Evolutionary conservation across 352 stramenopile species (phyloP).

Genomic region (Phytophthora brassicae): DNA sequence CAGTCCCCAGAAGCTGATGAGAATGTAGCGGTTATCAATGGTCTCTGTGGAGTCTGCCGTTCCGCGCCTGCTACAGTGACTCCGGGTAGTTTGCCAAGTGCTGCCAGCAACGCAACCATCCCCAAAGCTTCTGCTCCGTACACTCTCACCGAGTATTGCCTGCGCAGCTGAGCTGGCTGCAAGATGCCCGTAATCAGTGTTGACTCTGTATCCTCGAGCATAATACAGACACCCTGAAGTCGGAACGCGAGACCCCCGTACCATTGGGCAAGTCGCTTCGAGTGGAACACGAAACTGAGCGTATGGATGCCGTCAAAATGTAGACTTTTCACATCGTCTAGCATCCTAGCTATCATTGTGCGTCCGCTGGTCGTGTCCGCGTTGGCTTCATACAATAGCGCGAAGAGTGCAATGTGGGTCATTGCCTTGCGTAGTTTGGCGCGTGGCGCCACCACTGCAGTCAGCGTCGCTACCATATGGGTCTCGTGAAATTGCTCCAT

Average conservation of each 20-base stretch:
- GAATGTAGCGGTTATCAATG: neutral
- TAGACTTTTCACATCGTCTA: neutral
- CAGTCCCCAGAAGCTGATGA: neutral
- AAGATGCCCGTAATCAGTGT: neutral
- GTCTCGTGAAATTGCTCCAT: neutral
- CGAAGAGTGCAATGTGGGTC: neutral
- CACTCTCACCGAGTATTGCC: neutral
- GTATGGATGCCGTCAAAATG: neutral
- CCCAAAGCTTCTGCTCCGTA: neutral
- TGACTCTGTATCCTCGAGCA: neutral
- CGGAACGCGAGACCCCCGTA: neutral
- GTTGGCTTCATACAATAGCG: neutral
- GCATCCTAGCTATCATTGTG: neutral
- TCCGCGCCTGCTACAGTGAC: neutral
- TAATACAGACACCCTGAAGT: neutral
- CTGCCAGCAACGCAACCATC: neutral
- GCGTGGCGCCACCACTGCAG: neutral
- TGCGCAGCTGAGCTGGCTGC: neutral
- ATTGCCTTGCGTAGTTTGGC: neutral
- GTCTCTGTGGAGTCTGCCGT: neutral
- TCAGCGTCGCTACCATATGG: neutral
- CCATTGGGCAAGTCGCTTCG: neutral
- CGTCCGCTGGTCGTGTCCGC: no score
- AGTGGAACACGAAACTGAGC: neutral
- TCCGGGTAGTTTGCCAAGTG: neutral